These are phyloP conservation scores for Suillus americanus DNA, from an alignment of 768 basidiomycete genomes.

Conservation along the genomic window DNA sequence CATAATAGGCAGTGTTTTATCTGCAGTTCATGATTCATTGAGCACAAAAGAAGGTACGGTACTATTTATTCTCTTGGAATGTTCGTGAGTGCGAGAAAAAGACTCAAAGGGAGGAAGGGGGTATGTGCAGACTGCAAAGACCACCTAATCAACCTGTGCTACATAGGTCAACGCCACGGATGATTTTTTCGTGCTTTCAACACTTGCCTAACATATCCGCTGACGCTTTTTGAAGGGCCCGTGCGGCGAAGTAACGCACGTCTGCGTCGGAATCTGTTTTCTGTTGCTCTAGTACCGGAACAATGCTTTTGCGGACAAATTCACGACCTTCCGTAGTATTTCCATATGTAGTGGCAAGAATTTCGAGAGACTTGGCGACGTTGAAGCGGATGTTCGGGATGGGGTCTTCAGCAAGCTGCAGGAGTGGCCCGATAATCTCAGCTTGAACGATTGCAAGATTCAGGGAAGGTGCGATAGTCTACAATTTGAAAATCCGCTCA, in stretches of 20 bases:
- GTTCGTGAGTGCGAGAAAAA: conserved; percentile 17
- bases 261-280: conserved; percentile 92
- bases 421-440: conserved; percentile 81
- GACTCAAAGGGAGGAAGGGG: conserved; percentile 21
- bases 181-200: background rate
- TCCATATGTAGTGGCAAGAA: conserved; percentile 73
- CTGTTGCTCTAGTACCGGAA: conserved; percentile 84
- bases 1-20: conserved; percentile 1
- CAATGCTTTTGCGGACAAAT: conserved; percentile 69
- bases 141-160: conserved; percentile 23
- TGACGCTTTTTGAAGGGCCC: conserved; percentile 65
- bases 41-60: conserved; percentile 30
- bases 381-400: conserved; percentile 99
- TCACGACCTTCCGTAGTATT: conserved; percentile 66
- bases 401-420: conserved; percentile 81
- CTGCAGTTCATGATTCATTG: conserved; percentile 19
- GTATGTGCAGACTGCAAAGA: conserved; percentile 23
- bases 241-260: conserved; percentile 90
- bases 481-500: conserved; percentile 5
- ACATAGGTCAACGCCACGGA: conserved; percentile 5
- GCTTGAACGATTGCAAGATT: conserved; percentile 79
- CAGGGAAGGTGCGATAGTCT: conserved; percentile 96
- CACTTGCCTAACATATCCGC: conserved; percentile 40
- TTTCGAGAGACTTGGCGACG: conserved; percentile 92
- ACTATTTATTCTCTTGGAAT: conserved; percentile 30